Evolutionary conservation across 1,139 yeast genomes (phyloP).

Genomic region (Scheffersomyces insectosa): DNA sequence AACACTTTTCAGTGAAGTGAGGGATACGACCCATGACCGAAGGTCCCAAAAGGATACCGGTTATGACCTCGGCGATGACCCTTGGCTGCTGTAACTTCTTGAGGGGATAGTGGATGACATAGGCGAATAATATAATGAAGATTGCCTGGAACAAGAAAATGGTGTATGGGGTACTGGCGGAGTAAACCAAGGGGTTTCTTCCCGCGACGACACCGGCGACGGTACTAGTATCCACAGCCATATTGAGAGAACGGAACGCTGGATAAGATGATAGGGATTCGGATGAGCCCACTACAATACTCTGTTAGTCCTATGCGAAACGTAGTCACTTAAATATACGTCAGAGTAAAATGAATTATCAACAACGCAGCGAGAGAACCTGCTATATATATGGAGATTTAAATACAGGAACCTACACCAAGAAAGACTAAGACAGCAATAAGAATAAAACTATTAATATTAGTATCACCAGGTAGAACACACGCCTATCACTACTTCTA

Average conservation of each 20-base stretch:
- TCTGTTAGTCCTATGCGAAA: too few species aligned
- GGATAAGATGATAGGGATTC: too few species aligned
- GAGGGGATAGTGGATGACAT: constrained; percentile 58
- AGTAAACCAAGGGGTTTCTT: constrained; percentile 62
- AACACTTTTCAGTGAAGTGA: constrained; percentile 60
- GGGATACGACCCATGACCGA: constrained; percentile 71
- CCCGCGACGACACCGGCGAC: constrained; percentile 75
- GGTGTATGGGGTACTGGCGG: constrained; percentile 56
- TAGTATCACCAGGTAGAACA: too few species aligned
- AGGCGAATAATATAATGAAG: constrained; percentile 55
- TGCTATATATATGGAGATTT: too few species aligned
- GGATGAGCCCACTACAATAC: too few species aligned
- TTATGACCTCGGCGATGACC: constrained; percentile 75
- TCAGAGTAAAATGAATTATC: not conserved
- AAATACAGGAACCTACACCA: too few species aligned
- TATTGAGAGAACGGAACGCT: constrained; percentile 2
- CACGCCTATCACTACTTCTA: too few species aligned
- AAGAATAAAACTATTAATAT: too few species aligned
- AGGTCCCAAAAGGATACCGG: constrained; percentile 74
- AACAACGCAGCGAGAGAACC: not conserved
- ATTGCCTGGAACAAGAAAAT: constrained; percentile 62
- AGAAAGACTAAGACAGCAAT: too few species aligned
- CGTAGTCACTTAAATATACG: not conserved
- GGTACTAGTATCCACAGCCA: constrained; percentile 29
- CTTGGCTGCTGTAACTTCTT: constrained; percentile 66